Evolutionary conservation across 148 eudicot genomes (phyloP).

Genomic region (Selenicereus undatus): DNA sequence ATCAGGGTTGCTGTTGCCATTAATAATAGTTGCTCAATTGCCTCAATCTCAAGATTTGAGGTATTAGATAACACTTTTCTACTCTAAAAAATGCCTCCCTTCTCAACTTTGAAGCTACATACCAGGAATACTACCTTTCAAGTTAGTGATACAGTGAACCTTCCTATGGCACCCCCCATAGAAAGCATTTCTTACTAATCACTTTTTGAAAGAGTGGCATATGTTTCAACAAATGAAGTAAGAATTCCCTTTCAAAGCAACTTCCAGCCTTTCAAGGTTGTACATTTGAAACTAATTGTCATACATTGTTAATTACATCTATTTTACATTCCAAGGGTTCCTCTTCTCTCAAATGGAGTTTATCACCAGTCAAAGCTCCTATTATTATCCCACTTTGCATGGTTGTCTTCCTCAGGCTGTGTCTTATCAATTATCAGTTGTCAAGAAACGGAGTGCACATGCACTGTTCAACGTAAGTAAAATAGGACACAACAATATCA

Average conservation of each 20-base stretch:
- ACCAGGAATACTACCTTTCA: not conserved
- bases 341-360: not conserved
- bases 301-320: not conserved
- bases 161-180: too few relatives aligned
- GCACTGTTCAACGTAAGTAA: too few relatives aligned
- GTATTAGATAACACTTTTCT: not conserved
- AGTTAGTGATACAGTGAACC: not conserved
- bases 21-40: not conserved
- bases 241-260: not conserved
- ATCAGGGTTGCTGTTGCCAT: conserved; percentile 5
- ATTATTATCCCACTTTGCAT: not conserved
- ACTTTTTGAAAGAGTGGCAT: not conserved
- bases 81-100: not conserved
- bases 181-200: not conserved
- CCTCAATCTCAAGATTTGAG: not conserved
- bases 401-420: not conserved
- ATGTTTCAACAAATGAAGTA: not conserved
- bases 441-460: too few relatives aligned
- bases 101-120: not conserved
- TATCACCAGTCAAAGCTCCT: not conserved
- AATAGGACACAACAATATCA: not conserved
- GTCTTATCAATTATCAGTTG: not conserved
- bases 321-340: not conserved
- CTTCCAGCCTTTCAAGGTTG: too few relatives aligned
- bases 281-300: not conserved